phyloP scores from a whole-genome alignment of 2,329 filamentous ascomycete species.

The Aureobasidium sp. region DNA sequence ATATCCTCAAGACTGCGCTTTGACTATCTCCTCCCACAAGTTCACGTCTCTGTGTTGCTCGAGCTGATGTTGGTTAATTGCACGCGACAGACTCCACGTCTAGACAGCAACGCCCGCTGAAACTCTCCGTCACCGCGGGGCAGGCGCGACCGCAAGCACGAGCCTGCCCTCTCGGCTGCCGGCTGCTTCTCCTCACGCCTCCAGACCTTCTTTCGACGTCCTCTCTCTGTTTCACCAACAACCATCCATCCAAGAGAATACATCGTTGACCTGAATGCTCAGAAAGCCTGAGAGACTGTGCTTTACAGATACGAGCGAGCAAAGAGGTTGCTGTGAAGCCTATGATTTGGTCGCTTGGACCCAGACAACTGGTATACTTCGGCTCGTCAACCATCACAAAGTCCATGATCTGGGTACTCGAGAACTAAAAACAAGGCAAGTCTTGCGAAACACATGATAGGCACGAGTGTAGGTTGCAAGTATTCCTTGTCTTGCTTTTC shows the following conservation, averaged over 20 bases:
- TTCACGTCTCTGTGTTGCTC: neutral
- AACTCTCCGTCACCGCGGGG: slow-evolving; percentile 7
- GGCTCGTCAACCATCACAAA: neutral
- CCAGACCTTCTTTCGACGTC: slow-evolving; percentile 2
- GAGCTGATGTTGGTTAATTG: neutral
- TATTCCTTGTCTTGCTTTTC: neutral
- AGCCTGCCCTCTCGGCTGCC: neutral
- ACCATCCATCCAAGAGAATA: neutral
- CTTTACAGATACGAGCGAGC: neutral
- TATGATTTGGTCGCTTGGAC: neutral
- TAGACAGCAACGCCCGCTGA: neutral
- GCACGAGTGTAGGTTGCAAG: neutral
- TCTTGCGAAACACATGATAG: neutral
- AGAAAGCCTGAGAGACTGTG: neutral
- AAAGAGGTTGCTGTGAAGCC: neutral
- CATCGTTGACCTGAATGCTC: neutral
- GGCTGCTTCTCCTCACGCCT: neutral
- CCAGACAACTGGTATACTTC: neutral
- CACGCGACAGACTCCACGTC: neutral
- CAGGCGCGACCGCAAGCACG: neutral
- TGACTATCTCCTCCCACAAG: neutral
- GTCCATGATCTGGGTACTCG: neutral
- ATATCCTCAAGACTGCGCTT: slow-evolving; percentile 23
- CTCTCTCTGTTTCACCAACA: neutral
- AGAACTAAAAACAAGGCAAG: neutral